Conservation (phyloP, 352 stramenopile species). For the Phytopythium oedochilum region DNA sequence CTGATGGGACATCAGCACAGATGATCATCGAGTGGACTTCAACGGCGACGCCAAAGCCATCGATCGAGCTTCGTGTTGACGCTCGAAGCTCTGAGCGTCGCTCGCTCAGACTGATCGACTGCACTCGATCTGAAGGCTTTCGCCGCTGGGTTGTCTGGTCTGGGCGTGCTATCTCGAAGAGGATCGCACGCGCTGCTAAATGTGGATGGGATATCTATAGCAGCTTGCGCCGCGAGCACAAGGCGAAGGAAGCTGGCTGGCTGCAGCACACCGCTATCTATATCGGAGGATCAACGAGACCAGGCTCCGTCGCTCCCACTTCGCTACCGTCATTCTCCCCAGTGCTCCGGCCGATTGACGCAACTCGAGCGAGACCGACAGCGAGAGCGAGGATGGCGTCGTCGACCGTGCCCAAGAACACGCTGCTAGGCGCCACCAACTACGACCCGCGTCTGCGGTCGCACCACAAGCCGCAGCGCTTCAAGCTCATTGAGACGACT, state of each 20-base stretch:
- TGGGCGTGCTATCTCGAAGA: not conserved
- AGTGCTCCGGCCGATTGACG: not conserved
- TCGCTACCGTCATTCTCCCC: not conserved
- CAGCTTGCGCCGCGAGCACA: not conserved
- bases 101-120: no score
- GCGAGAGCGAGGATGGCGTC: conserved; percentile 26
- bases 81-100: no score
- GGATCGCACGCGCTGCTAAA: not conserved
- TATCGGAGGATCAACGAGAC: not conserved
- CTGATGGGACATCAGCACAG: no score
- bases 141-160: no score
- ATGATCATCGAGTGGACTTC: no score
- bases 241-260: no score
- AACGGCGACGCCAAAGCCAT: no score
- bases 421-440: conserved; percentile 62
- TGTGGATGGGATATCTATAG: not conserved
- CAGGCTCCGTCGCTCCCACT: not conserved
- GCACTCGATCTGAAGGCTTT: no score
- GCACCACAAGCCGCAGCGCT: conserved; percentile 75
- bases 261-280: no score
- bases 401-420: conserved; percentile 57
- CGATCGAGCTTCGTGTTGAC: no score
- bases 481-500: conserved; percentile 58
- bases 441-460: conserved; percentile 64
- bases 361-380: not conserved